A percentile compares a stretch with the other conserved stretches of the same genome.
Evolutionary conservation across 805 yeast genomes (phyloP).

Genomic region (Candida alai): DNA sequence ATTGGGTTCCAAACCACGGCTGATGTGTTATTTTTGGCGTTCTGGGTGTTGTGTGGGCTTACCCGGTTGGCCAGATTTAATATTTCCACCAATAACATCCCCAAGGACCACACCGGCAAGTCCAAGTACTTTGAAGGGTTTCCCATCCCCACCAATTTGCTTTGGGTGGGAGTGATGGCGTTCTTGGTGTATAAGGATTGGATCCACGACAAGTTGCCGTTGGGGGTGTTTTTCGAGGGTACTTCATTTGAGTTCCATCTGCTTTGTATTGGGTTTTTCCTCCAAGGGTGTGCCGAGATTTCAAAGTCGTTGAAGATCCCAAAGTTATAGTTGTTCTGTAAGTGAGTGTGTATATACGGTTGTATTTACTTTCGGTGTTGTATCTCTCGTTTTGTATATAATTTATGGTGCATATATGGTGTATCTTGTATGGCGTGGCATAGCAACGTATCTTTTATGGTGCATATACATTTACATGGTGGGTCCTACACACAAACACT

Average conservation of each 20-base stretch:
- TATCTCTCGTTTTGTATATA: no score
- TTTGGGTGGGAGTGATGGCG: constrained; percentile 72
- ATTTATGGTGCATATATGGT: no score
- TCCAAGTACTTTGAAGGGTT: constrained; percentile 92
- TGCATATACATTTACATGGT: background rate
- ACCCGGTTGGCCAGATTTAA: constrained; percentile 94
- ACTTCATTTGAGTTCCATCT: constrained; percentile 73
- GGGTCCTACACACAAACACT: constrained; percentile 1
- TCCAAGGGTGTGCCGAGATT: constrained; percentile 89
- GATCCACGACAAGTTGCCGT: constrained; percentile 56
- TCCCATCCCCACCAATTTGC: constrained; percentile 87
- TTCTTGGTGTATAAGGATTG: constrained; percentile 51
- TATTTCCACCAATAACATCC: constrained; percentile 87
- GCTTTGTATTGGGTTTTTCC: constrained; percentile 53
- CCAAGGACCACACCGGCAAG: constrained; percentile 85
- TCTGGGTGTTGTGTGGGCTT: constrained; percentile 89
- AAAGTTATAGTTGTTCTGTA: constrained; percentile 51
- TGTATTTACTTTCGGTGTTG: no score
- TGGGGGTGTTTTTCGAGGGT: constrained; percentile 56
- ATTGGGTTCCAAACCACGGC: constrained; percentile 83
- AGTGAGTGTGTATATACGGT: background rate
- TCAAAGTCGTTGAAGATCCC: constrained; percentile 89
- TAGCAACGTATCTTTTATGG: background rate
- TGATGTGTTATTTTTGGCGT: constrained; percentile 72
- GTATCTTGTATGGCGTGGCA: no score